These are phyloP conservation scores for Coffea eugenioides DNA, from an alignment of 257 asterid genomes.

Conservation along the genomic window DNA sequence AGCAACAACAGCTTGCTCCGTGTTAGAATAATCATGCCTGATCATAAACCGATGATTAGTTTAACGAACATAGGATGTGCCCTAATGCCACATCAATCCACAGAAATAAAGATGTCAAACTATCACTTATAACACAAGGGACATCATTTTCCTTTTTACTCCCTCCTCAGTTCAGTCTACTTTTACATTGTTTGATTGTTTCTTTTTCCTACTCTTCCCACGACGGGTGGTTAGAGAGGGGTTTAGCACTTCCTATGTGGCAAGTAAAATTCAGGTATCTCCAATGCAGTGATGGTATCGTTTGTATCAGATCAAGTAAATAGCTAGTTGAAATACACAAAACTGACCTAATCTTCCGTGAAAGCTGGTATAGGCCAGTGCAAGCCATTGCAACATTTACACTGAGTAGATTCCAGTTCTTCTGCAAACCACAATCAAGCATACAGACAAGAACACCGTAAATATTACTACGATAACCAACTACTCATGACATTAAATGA, in stretches of 20 bases:
- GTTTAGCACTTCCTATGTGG: not conserved
- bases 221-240: not conserved
- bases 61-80: not conserved
- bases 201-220: not conserved
- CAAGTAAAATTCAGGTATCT: not conserved
- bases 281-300: not conserved
- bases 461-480: not conserved
- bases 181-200: no score
- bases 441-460: not conserved
- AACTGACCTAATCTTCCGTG: slow-evolving; percentile 68
- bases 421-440: slow-evolving; percentile 53
- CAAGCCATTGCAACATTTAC: slow-evolving; percentile 91
- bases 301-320: not conserved
- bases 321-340: not conserved
- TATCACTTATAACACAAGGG: not conserved
- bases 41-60: slow-evolving; percentile 11
- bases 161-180: not conserved
- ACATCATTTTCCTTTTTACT: not conserved
- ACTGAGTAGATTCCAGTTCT: slow-evolving; percentile 88
- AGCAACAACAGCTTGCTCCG: slow-evolving; percentile 58
- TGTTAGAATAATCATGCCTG: slow-evolving; percentile 71
- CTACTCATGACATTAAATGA: not conserved
- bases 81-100: not conserved
- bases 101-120: not conserved
- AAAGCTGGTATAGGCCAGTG: slow-evolving; percentile 82